phyloP scores from a whole-genome alignment of 345 rosid species.

The Erodium maritimum region DNA sequence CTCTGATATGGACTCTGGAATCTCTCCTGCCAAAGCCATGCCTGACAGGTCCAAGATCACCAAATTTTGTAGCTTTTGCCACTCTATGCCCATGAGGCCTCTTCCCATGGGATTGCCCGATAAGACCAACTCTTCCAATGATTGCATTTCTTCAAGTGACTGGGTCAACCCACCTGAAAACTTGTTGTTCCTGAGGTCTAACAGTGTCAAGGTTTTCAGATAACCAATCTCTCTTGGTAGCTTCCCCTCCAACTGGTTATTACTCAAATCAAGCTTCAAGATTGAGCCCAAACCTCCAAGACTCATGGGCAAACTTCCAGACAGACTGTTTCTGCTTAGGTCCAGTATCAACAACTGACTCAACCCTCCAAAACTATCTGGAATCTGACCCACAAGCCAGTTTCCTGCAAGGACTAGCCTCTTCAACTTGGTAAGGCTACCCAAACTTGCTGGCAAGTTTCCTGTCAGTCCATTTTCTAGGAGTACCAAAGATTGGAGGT shows the following conservation, averaged over 20 bases:
- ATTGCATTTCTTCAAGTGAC: slow-evolving; percentile 44
- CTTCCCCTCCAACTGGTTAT: slow-evolving; percentile 46
- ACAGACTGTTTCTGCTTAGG: slow-evolving; percentile 58
- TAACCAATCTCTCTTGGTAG: slow-evolving; percentile 35
- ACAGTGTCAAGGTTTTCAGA: slow-evolving; percentile 56
- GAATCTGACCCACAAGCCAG: slow-evolving; percentile 45
- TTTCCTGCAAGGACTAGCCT: slow-evolving; percentile 69
- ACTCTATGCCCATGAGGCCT: slow-evolving; percentile 32
- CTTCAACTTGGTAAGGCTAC: slow-evolving; percentile 43
- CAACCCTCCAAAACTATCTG: slow-evolving; percentile 36
- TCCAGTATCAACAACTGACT: slow-evolving; percentile 56
- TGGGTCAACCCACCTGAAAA: slow-evolving; percentile 54
- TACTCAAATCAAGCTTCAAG: slow-evolving; percentile 75
- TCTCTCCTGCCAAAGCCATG: slow-evolving; percentile 42
- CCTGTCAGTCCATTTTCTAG: slow-evolving; percentile 63
- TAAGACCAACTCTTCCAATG: slow-evolving; percentile 51
- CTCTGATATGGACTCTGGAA: slow-evolving; percentile 45
- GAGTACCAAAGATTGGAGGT: slow-evolving; percentile 65
- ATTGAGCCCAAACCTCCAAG: slow-evolving; percentile 48
- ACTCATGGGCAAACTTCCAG: slow-evolving; percentile 48
- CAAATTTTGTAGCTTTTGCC: slow-evolving; percentile 47
- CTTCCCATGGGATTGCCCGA: slow-evolving; percentile 58
- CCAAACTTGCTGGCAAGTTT: slow-evolving; percentile 32
- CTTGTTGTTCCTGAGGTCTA: slow-evolving; percentile 66
- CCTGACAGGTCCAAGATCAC: slow-evolving; percentile 56